Conservation (phyloP, 2,329 filamentous ascomycete species). For the Colletotrichum caudatum region DNA sequence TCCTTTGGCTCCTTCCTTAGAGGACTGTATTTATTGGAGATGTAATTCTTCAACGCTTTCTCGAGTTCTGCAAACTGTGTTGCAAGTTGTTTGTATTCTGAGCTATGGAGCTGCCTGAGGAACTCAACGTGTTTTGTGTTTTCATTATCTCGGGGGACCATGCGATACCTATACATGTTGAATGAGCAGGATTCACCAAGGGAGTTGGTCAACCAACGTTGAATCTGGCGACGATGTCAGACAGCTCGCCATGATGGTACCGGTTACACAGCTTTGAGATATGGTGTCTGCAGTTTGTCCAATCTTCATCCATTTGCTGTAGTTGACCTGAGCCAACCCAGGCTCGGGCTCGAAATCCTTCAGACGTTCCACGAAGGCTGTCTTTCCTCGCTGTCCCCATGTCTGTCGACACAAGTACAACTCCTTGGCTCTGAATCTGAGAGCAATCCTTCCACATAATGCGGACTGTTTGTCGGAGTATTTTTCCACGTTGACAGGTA, state of each 20-base stretch:
- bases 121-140: not conserved
- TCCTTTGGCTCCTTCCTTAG: no score
- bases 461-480: not conserved
- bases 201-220: no score
- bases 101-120: not conserved
- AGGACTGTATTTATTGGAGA: not conserved
- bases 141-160: no score
- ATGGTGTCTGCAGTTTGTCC: no score
- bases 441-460: not conserved
- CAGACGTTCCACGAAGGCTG: not conserved
- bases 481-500: not conserved
- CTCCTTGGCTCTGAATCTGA: not conserved
- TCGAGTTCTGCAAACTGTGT: not conserved
- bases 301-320: no score
- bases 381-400: slow-evolving; percentile 1
- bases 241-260: no score
- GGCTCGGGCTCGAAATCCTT: no score
- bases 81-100: not conserved
- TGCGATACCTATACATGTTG: no score
- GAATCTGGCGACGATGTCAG: no score
- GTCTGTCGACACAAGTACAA: not conserved
- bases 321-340: no score
- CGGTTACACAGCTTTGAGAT: no score
- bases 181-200: no score
- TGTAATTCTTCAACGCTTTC: not conserved